These are phyloP conservation scores for Collariella sp. DNA, from an alignment of 495 filamentous ascomycete genomes.

Conservation along the genomic window DNA sequence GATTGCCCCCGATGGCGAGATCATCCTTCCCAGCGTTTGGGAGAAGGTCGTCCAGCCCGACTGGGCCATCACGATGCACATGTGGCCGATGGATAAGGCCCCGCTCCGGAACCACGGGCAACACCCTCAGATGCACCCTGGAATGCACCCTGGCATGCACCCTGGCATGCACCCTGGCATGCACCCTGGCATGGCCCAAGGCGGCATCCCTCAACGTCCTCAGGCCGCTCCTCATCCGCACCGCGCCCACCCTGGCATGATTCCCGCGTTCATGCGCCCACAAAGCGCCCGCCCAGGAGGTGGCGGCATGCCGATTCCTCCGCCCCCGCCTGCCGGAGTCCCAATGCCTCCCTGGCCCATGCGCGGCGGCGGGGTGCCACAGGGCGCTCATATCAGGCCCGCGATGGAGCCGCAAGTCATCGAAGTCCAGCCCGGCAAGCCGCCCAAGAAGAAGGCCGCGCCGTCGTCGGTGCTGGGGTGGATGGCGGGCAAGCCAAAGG, in stretches of 20 bases:
- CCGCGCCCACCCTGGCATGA: not conserved
- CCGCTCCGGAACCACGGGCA: conserved; percentile 12
- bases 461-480: conserved; percentile 26
- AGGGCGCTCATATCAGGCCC: not conserved
- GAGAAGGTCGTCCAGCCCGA: conserved; percentile 78
- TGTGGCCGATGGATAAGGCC: conserved; percentile 77
- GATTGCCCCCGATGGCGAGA: conserved; percentile 73
- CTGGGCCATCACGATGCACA: conserved; percentile 89
- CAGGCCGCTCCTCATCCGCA: not conserved
- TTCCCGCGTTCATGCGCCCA: conserved; percentile 11
- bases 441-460: not conserved
- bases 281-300: conserved; percentile 13
- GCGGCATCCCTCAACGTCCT: conserved; percentile 10
- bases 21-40: conserved; percentile 82
- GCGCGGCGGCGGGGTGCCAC: not conserved
- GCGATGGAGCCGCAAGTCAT: conserved; percentile 7
- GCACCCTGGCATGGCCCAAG: conserved; percentile 10
- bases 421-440: conserved; percentile 11
- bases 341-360: not conserved
- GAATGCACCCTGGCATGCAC: conserved; percentile 5
- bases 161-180: not conserved
- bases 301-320: conserved; percentile 8
- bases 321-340: conserved; percentile 10
- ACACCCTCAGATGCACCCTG: not conserved
- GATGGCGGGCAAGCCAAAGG: conserved; percentile 31